Evolutionary conservation across 164 flowering plant genomes (phyloP), one percentile per base, ranked within the genome.

Genomic region (Litsea cubeba): DNA sequence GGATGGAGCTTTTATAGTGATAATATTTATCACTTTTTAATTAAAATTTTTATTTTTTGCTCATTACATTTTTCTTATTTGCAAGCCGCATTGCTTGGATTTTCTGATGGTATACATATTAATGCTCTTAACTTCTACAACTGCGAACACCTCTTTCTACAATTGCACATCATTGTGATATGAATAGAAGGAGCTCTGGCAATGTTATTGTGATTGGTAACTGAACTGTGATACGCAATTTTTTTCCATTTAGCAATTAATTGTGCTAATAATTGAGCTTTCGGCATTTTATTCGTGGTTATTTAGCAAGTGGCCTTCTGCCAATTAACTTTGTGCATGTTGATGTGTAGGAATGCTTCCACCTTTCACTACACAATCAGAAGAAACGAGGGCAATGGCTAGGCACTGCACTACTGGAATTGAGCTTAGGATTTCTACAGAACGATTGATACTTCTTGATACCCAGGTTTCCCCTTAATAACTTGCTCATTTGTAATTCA

Each of bases 361-460:
- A 26, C 95, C 98, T 51, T 93, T 91, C 85, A 80, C 88, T 22
- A 82, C 79, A 64, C 89, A 89, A 74, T 79, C 95, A 5, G 94
- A 92, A 72, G 98, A 95, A 66, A 87, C 82, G 5, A 86, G 86
- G 76, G 90, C 87, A 72, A 79, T 83, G 88, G 93, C 97, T 26
- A 87, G 85, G 82, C 97, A 95, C 68, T 88, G 89, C 81, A 86
- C 91, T n/a, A 71, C 72, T 18, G 98, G 98, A 50, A 88, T 93
- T 80, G 98, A 95, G 80, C 95, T 94, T 7, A 79, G 97, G 80
- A 76, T 95, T 76, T 85, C 97, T 46, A 71, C 91, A 46, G 97
- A 95, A 72, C 83, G 98, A 67, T 76, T 95, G 62, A 90, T 95
- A 72, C 98, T 95, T 76, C 97, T 95, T 71, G 98, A 95, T 80